A percentile compares a stretch with the other conserved stretches of the same genome.
These are phyloP conservation scores for Cladobotryum mycophilum DNA, from an alignment of 2,329 filamentous ascomycete species.

Conservation along the genomic window DNA sequence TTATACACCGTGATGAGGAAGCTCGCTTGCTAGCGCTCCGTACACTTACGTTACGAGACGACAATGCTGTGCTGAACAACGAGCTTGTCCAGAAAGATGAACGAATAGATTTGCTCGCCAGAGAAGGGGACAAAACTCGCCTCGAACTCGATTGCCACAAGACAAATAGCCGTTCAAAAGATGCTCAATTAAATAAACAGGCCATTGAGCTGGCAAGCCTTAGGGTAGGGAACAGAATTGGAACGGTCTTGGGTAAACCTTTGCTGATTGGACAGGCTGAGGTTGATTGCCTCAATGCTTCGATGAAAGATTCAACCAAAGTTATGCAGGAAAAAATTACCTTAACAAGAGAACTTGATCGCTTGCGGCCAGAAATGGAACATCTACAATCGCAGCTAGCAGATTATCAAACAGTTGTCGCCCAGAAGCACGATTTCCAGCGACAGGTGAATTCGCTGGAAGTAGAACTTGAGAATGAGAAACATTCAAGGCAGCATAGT, in stretches of 20 bases:
- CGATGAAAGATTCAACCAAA: constrained; percentile 64
- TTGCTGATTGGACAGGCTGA: constrained; percentile 51
- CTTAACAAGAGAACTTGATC: constrained; percentile 44
- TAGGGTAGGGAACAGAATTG: constrained; percentile 32
- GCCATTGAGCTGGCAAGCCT: constrained; percentile 41
- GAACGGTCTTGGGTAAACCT: no score
- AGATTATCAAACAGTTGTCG: constrained; percentile 60
- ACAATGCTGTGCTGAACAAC: constrained; percentile 62
- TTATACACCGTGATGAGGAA: constrained; percentile 69
- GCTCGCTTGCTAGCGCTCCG: constrained; percentile 63
- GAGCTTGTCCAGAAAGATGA: constrained; percentile 55
- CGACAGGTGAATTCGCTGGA: constrained; percentile 71
- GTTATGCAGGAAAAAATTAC: constrained; percentile 55
- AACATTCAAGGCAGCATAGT: constrained; percentile 28
- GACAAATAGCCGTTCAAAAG: constrained; percentile 38
- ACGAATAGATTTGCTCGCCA: constrained; percentile 44
- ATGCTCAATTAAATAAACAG: constrained; percentile 43
- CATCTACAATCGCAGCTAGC: constrained; percentile 49
- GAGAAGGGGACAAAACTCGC: constrained; percentile 34
- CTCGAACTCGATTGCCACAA: constrained; percentile 38
- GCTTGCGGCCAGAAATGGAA: constrained; percentile 50
- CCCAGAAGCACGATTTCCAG: constrained; percentile 75
- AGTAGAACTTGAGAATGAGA: constrained; percentile 78
- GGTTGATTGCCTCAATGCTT: constrained; percentile 59
- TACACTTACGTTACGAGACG: constrained; percentile 65